These are phyloP conservation scores for Mycena amicta DNA, from an alignment of 768 basidiomycete species.

Conservation along the genomic window DNA sequence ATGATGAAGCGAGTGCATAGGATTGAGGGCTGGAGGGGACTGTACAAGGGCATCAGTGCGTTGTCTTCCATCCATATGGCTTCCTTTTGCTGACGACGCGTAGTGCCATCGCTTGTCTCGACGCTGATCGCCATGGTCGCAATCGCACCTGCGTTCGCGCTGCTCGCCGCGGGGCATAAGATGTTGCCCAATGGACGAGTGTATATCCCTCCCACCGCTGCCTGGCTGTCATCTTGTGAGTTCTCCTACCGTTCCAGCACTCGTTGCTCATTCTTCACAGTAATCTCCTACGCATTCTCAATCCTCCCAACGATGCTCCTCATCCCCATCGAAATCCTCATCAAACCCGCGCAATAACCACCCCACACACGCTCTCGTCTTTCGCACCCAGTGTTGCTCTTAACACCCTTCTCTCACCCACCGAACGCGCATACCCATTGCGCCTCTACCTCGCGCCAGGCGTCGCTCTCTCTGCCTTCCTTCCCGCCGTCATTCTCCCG, in stretches of 20 bases:
- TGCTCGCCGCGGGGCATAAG: background rate
- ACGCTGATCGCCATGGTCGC: background rate
- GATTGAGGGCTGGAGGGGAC: background rate
- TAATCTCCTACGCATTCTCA: background rate
- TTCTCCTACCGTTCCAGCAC: slow-evolving; percentile 61
- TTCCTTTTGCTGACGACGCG: no score
- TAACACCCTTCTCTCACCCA: background rate
- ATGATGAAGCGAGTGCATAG: slow-evolving; percentile 1
- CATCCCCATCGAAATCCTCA: background rate
- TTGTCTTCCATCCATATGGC: background rate
- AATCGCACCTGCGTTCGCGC: background rate
- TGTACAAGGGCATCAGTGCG: slow-evolving; percentile 1
- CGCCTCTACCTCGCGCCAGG: background rate
- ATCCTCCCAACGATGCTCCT: background rate
- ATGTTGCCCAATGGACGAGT: background rate
- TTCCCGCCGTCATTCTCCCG: background rate
- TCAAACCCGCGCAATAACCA: slow-evolving; percentile 1
- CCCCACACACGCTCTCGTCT: background rate
- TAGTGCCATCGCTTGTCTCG: background rate
- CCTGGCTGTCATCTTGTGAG: slow-evolving; percentile 69
- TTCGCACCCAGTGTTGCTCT: background rate
- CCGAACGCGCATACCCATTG: background rate
- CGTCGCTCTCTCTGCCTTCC: background rate
- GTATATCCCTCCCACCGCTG: slow-evolving; percentile 12
- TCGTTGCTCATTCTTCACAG: slow-evolving; percentile 38